Percentiles rank a stretch among this genome's conserved stretches.
Evolutionary conservation across 176 grass and related monocot genomes (phyloP).

Genomic region (Carex myosuroides): DNA sequence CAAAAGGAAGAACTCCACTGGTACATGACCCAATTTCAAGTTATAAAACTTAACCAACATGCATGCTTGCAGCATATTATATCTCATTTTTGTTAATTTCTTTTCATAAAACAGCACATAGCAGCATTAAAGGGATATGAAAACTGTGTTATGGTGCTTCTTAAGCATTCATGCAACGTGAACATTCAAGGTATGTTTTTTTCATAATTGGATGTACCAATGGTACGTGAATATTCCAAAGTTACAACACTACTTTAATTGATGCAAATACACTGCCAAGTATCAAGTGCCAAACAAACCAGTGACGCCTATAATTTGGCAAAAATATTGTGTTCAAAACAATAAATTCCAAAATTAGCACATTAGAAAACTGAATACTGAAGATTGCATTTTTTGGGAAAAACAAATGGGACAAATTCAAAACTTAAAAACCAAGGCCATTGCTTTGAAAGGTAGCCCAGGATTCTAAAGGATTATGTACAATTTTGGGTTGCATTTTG

Average conservation of each 20-base stretch:
- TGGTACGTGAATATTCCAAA: not conserved
- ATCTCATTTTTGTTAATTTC: not conserved
- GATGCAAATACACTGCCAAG: not conserved
- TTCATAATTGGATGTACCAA: not conserved
- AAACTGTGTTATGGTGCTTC: slow-evolving; percentile 68
- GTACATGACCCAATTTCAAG: slow-evolving; percentile 29
- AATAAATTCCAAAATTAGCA: not conserved
- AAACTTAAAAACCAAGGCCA: not conserved
- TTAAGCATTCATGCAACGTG: slow-evolving; percentile 66
- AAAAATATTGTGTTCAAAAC: not conserved
- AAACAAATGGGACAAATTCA: not conserved
- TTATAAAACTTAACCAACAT: not conserved
- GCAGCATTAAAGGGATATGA: slow-evolving; percentile 82
- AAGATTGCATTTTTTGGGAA: not conserved
- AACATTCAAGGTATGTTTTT: slow-evolving; percentile 47
- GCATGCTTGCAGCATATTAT: not conserved
- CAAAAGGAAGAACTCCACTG: slow-evolving; percentile 79
- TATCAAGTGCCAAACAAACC: not conserved
- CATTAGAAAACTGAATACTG: not conserved
- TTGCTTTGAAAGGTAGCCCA: not conserved
- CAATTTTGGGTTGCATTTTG: not conserved
- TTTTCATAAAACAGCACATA: slow-evolving; percentile 53
- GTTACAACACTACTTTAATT: not conserved
- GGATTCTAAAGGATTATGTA: not conserved
- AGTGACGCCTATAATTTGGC: not conserved